phyloP scores from a whole-genome alignment of 805 yeast genomes.

The Zygosaccharomyces rouxii region DNA sequence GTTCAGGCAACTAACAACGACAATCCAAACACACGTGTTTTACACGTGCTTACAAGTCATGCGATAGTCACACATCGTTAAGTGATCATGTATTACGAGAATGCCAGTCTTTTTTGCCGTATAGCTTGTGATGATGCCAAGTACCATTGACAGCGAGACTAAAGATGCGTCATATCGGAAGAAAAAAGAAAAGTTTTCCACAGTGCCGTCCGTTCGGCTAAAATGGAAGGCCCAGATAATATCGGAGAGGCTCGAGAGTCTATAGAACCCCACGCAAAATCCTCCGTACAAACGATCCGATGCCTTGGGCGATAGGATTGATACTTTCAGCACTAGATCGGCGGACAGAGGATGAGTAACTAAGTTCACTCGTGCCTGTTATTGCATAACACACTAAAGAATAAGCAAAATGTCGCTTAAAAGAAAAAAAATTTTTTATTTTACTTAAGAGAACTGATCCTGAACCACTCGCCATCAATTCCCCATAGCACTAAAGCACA shows the following conservation, averaged over 20 bases:
- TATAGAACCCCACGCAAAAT: neutral
- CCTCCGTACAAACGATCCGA: neutral
- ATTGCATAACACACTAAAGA: neutral
- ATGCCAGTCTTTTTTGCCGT: too few relatives aligned
- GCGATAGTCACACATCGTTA: too few relatives aligned
- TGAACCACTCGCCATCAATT: neutral
- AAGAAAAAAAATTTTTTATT: neutral
- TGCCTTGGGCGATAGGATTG: neutral
- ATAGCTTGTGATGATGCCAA: neutral
- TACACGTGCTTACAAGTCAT: too few relatives aligned
- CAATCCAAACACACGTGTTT: too few relatives aligned
- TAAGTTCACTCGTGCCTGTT: neutral
- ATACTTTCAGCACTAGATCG: neutral
- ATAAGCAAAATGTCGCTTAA: neutral
- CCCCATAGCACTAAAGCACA: neutral
- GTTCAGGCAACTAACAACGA: too few relatives aligned
- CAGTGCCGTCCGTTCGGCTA: neutral
- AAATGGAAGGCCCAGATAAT: neutral
- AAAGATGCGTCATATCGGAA: neutral
- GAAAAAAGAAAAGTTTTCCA: neutral
- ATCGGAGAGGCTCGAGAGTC: neutral
- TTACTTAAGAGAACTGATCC: neutral
- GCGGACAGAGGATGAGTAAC: neutral
- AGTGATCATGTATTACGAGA: too few relatives aligned
- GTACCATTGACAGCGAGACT: neutral